Evolutionary conservation across 768 basidiomycete species (phyloP), one percentile per base, ranked within the genome.

Genomic region (Tylopilus rubrobrunneus): DNA sequence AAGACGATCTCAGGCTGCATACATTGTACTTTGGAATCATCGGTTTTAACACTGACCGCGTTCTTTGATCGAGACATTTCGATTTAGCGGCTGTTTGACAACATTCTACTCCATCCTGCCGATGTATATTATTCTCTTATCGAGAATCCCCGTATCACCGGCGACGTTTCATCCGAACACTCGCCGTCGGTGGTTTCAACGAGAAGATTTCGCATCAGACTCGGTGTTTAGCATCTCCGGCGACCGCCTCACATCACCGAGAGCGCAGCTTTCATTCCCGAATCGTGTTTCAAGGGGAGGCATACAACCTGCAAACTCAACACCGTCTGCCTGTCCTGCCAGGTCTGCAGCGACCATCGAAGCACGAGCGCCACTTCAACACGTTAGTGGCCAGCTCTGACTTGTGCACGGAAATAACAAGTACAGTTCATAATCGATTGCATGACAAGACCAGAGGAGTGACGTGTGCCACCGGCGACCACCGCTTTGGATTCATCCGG

Each of bases 151-250:
- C 14, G 36, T 37, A 14, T 5, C 15, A 42, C 61, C 53, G 61
- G 56, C 29, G n/a, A 36, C 29, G 4, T 50, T 27, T 21, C 31
- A 34, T 48, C 61, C 60, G 60, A 61, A 28, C 7, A 45, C 27
- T 45, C 36, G 0, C 19, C 44, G 19, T 40, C 50, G 47, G 21
- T 47, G 19, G 28, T 28, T 40, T 49, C 23, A 39, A 6, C 23
- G 23, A 52, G 60, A 62, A 48, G 52, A 33, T 40, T 17, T 33
- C 17, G 25, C 40, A 46, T 51, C 29, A 31, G 15, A 55, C 25
- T 53, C 46, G 59, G 60, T 1, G 33, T 21, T 46, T 44, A 19
- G 21, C 28, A 59, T 55, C 45, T 51, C 60, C 56, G 56, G 43
- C 33, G 34, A 33, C n/a, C n/a, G 14, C 25, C 12, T 43, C 47